Percentiles rank a stretch among this genome's conserved stretches.
phyloP scores from a whole-genome alignment of 192 early-diverging fungal species.

The Coemansia sp. region DNA sequence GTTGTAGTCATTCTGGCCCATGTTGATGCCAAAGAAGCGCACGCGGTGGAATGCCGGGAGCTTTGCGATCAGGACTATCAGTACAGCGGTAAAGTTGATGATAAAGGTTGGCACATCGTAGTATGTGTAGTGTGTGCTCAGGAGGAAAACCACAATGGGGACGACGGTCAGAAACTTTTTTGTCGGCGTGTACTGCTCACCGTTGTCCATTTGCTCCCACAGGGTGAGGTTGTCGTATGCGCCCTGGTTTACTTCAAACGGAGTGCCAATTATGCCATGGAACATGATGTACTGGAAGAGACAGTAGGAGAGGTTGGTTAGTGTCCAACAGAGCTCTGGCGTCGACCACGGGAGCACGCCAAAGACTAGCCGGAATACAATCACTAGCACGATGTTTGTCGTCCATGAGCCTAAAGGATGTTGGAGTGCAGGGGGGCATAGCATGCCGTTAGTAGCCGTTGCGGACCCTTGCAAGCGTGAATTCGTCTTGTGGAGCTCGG shows the following conservation, averaged over 20 bases:
- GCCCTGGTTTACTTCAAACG: constrained; percentile 91
- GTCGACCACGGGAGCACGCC: constrained; percentile 87
- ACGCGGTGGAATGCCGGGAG: constrained; percentile 86
- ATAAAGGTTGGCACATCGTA: constrained; percentile 89
- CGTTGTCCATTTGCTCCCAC: constrained; percentile 99
- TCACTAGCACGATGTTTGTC: constrained; percentile 80
- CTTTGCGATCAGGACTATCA: constrained; percentile 88
- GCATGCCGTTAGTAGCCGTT: not conserved
- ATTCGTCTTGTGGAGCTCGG: no score
- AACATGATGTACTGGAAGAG: constrained; percentile 96
- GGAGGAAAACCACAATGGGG: constrained; percentile 90
- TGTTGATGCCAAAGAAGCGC: constrained; percentile 93
- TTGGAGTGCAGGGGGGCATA: not conserved
- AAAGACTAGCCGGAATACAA: constrained; percentile 72
- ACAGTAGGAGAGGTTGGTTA: constrained; percentile 91
- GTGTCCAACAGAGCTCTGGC: constrained; percentile 92
- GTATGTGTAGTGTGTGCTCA: constrained; percentile 95
- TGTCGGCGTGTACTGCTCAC: constrained; percentile 95
- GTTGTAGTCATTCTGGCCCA: constrained; percentile 52
- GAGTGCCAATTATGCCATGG: constrained; percentile 94
- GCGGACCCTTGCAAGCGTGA: not conserved
- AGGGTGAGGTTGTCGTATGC: constrained; percentile 90
- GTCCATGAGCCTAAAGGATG: constrained; percentile 80
- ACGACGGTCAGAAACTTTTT: constrained; percentile 96
- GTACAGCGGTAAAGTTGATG: constrained; percentile 81